Conservation (phyloP, 495 filamentous ascomycete species). For the Cercophora newfieldiana region DNA sequence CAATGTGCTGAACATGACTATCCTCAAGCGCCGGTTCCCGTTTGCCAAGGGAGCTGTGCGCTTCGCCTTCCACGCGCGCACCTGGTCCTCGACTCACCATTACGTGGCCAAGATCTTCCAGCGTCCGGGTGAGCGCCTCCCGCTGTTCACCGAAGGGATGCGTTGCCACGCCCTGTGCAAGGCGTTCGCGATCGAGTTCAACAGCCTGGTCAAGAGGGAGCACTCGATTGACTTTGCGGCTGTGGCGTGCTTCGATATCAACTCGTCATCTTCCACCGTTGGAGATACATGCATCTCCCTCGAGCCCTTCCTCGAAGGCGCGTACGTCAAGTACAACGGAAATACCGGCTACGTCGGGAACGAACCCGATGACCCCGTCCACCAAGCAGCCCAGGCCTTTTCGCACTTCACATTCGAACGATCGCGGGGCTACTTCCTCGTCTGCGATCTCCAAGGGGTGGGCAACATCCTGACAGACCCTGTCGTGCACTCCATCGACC, state of each 20-base stretch:
- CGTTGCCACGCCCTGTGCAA: slow-evolving; percentile 38
- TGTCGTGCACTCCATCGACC: slow-evolving; percentile 35
- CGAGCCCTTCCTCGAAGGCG: slow-evolving; percentile 37
- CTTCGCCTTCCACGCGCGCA: slow-evolving; percentile 33
- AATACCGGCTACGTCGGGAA: slow-evolving; percentile 36
- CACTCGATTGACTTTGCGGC: slow-evolving; percentile 38
- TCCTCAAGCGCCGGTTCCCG: slow-evolving; percentile 28
- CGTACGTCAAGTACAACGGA: slow-evolving; percentile 43
- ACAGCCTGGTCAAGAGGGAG: slow-evolving; percentile 24
- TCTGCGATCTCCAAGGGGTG: slow-evolving; percentile 39
- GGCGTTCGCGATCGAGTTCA: slow-evolving; percentile 45
- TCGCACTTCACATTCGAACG: slow-evolving; percentile 47
- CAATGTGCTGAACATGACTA: slow-evolving; percentile 24
- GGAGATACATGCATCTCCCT: slow-evolving; percentile 24
- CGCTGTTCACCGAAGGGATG: slow-evolving; percentile 38
- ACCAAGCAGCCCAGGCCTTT: slow-evolving; percentile 40
- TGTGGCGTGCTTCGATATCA: slow-evolving; percentile 28
- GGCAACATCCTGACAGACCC: slow-evolving; percentile 38
- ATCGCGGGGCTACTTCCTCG: slow-evolving; percentile 35
- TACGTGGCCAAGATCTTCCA: slow-evolving; percentile 39
- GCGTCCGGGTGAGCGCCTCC: slow-evolving; percentile 11
- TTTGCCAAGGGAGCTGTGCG: slow-evolving; percentile 37
- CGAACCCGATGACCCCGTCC: slow-evolving; percentile 17
- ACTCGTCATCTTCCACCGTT: background rate
- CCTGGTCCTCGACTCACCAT: slow-evolving; percentile 20